Base-by-base conservation (phyloP, 2,329 filamentous ascomycete genomes). In the Diaporthe ilicicola region DNA sequence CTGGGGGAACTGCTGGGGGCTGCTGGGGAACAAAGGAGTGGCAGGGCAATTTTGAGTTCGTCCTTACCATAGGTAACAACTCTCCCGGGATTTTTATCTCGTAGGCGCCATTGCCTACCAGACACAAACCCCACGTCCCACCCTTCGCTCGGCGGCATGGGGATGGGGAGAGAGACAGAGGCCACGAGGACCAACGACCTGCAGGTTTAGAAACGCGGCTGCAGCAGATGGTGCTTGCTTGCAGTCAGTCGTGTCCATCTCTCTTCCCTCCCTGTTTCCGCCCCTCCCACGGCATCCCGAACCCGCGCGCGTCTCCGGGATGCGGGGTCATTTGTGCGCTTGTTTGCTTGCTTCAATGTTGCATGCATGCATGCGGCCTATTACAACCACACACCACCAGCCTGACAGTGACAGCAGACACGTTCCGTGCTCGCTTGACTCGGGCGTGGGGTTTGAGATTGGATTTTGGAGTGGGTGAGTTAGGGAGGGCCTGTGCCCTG, bases 181-280 rank as follows among this genome's bases (percentile, higher is more conserved):
- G 59, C 59, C 59, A 64, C 59, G 59, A 64, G 59, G 59, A 24
- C 42, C 59, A 64, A n/a, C n/a, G 27, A 4, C 42, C 56, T 64
- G 59, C 59, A 64, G 59, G 42, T 37, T 64, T 64, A 42, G 59
- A 50, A 64, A 64, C 59, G 59, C 59, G 19, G 22, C 17, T 64
- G 44, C 42, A 39, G 37, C 42, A 48, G 27, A 34, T 17, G 27
- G 24, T n/a, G n/a, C n/a, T n/a, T n/a, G n/a, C 42, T 29, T 62
- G 27, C 59, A n/a, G n/a, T n/a, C n/a, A n/a, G 59, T 48, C 42
- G 44, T 24, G 59, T 50, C 44, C 32, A 34, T 5, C 4, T 34
- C 32, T 34, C 32, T 34, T 9, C 32, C 32, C 32, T 34, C 32
- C n/a, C n/a, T n/a, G n/a, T n/a, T n/a, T 34, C 9, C 32, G 9